Base-by-base conservation (phyloP, 2,329 filamentous ascomycete species). In the Penicillium griseofulvum region DNA sequence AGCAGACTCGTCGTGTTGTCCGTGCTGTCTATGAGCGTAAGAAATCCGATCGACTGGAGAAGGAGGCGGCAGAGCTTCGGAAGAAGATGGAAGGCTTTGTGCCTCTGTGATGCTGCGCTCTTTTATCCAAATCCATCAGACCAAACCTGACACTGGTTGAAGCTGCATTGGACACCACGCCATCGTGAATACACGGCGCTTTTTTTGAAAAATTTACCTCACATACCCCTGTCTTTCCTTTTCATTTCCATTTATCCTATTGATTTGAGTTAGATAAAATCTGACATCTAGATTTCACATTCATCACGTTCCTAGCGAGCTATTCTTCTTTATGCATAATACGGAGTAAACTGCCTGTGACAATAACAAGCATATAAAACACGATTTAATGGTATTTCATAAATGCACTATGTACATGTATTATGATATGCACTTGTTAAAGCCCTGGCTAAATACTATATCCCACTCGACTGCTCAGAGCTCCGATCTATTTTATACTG, bases 11-110 rank as follows among this genome's bases (percentile, higher is more conserved):
- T 60, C 81, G 85, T 22, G 91, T 91, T 2, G 86, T 99, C 0
- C 80, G 88, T 49, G 94, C 91, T 4, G 91, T 99, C 1, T 99
- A 96, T 73, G 90, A 97, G 80, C 81, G 94, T 58, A 96, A 96
- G 81, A 94, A 88, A 77, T 84, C 80, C 69, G 71, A 74, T 58
- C 67, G 72, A 11, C 42, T 74, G 31, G 58, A 58, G 26, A 65
- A 65, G n/a, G 70, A 74, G 54, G 61, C 64, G 12, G 55, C 61
- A 46, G 64, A 67, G 33, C 41, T 58, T 29, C 56, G 66, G 12
- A 65, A 62, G 46, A 54, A 63, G 28, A 61, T 67, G 61, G 70
- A 71, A 49, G 68, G 68, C 17, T 69, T 71, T 52, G 64, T 71
- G 17, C 68, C 65, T 31, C 43, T 70, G n/a, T 71, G 16, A 51